Percentiles rank a stretch among this genome's conserved stretches.
phyloP scores from a whole-genome alignment of 164 flowering plant genomes.

The Santalum album region DNA sequence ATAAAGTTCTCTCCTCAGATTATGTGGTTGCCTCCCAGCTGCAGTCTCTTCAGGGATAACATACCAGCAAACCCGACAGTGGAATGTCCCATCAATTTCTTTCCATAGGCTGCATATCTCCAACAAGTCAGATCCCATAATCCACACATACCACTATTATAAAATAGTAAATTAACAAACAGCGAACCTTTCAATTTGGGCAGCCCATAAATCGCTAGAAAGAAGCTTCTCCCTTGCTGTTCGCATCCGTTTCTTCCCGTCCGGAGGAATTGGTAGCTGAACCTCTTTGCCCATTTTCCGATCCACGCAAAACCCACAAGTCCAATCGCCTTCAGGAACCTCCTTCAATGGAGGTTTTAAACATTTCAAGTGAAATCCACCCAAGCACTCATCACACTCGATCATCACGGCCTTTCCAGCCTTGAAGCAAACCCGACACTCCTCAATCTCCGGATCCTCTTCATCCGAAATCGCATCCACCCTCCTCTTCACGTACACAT shows the following conservation, averaged over 20 bases:
- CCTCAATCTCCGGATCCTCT: conserved; percentile 76
- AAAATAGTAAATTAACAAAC: background rate
- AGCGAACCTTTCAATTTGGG: conserved; percentile 59
- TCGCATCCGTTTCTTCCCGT: conserved; percentile 60
- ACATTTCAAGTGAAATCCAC: conserved; percentile 91
- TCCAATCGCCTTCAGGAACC: conserved; percentile 95
- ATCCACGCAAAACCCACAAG: conserved; percentile 68
- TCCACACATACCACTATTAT: background rate
- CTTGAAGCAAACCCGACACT: conserved; percentile 72
- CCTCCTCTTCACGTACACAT: conserved; percentile 90
- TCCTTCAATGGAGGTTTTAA: conserved; percentile 71
- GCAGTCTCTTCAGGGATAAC: conserved; percentile 92
- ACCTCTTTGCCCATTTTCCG: conserved; percentile 45
- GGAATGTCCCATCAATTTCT: conserved; percentile 69
- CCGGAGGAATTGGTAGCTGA: conserved; percentile 51
- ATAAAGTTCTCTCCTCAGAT: conserved; percentile 80
- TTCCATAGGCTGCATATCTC: conserved; percentile 68
- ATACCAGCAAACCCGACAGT: conserved; percentile 79
- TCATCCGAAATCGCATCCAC: conserved; percentile 66
- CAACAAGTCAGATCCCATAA: conserved; percentile 1
- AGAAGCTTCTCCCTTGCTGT: conserved; percentile 87
- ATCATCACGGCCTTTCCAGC: conserved; percentile 60
- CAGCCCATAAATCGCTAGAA: conserved; percentile 85
- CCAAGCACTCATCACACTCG: conserved; percentile 88
- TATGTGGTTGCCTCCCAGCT: conserved; percentile 89